A percentile compares a stretch with the other conserved stretches of the same genome.
Conservation (phyloP, 176 grass and related monocot genomes). For the Zizania latifolia region DNA sequence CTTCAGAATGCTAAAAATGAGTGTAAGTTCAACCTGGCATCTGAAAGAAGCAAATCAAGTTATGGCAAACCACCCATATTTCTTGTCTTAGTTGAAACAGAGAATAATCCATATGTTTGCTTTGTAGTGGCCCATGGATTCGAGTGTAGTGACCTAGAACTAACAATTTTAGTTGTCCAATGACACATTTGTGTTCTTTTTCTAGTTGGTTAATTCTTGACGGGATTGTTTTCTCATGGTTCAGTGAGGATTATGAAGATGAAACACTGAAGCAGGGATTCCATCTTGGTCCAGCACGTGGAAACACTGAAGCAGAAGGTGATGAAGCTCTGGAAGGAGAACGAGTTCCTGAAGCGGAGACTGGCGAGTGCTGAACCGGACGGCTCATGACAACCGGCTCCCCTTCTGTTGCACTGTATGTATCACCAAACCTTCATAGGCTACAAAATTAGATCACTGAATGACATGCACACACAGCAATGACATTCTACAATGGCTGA, state of each 20-base stretch:
- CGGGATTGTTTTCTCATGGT: too few relatives aligned
- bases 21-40: slow-evolving; percentile 35
- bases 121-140: neutral
- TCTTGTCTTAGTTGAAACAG: neutral
- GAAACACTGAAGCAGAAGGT: slow-evolving; percentile 83
- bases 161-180: too few relatives aligned
- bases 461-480: neutral
- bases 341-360: slow-evolving; percentile 75
- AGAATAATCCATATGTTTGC: too few relatives aligned
- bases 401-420: neutral
- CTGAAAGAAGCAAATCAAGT: neutral
- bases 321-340: slow-evolving; percentile 76
- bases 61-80: neutral
- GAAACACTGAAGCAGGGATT: slow-evolving; percentile 76
- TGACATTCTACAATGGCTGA: too few relatives aligned
- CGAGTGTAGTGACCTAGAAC: too few relatives aligned
- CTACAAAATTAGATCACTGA: neutral
- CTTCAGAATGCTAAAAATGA: slow-evolving; percentile 75
- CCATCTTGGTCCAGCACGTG: slow-evolving; percentile 58
- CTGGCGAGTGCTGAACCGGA: slow-evolving; percentile 39
- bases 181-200: too few relatives aligned
- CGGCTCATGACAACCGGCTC: slow-evolving; percentile 13
- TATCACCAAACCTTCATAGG: neutral
- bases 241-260: slow-evolving; percentile 58
- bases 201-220: too few relatives aligned